Evolutionary conservation across 805 yeast species (phyloP).

Genomic region (Grigorovia jiainica): DNA sequence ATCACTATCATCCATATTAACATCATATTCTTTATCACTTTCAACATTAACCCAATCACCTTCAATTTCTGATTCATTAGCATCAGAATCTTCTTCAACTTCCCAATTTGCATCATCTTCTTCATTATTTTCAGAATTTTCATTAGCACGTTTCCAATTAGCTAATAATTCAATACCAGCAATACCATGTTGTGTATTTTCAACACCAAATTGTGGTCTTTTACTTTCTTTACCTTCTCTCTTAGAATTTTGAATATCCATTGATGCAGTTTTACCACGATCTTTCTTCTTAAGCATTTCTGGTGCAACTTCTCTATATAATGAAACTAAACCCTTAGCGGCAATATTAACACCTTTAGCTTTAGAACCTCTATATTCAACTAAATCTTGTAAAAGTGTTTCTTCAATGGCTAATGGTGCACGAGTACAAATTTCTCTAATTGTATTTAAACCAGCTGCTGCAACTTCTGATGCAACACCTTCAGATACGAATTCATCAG

Average conservation of each 20-base stretch:
- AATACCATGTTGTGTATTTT: constrained; percentile 57
- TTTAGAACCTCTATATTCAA: constrained; percentile 86
- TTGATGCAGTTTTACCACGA: constrained; percentile 85
- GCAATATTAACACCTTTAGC: constrained; percentile 92
- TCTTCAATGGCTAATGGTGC: constrained; percentile 92
- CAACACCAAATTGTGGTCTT: constrained; percentile 64
- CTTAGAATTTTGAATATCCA: constrained; percentile 61
- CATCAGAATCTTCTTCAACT: constrained; percentile 36
- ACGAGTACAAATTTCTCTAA: constrained; percentile 84
- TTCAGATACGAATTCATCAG: constrained; percentile 95
- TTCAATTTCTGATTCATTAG: constrained; percentile 41
- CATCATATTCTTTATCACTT: constrained; percentile 64
- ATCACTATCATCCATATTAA: constrained; percentile 44
- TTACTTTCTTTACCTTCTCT: constrained; percentile 30
- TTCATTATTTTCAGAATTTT: constrained; percentile 44
- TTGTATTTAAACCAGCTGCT: constrained; percentile 93
- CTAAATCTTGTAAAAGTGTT: constrained; percentile 76
- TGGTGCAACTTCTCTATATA: constrained; percentile 93
- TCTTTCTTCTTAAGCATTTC: constrained; percentile 86
- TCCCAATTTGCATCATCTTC: constrained; percentile 53
- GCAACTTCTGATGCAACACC: constrained; percentile 98
- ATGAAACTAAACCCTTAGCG: constrained; percentile 74
- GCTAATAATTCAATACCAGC: constrained; percentile 88
- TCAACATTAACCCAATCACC: constrained; percentile 92
- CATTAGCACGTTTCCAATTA: constrained; percentile 55